Evolutionary conservation across 176 grass and related monocot genomes (phyloP).

Genomic region (Cymbopogon citratus): DNA sequence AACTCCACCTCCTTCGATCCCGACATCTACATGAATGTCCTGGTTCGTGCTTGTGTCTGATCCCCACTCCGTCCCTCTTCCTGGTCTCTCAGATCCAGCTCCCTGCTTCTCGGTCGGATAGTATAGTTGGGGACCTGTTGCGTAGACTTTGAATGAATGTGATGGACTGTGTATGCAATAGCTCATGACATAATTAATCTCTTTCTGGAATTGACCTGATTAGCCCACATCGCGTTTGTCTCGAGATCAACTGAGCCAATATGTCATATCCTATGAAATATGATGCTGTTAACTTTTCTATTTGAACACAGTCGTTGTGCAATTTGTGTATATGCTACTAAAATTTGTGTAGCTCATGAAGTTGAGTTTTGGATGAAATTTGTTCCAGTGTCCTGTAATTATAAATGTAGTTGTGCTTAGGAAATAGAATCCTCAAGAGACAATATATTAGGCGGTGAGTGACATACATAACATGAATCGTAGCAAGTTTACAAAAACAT

Average conservation of each 20-base stretch:
- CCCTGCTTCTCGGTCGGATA: neutral
- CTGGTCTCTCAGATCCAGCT: constrained; percentile 38
- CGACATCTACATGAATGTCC: constrained; percentile 81
- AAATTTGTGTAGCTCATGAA: neutral
- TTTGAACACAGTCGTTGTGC: neutral
- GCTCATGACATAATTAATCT: neutral
- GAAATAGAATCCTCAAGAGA: neutral
- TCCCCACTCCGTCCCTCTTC: neutral
- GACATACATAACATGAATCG: neutral
- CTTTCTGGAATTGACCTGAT: neutral
- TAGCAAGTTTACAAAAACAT: neutral
- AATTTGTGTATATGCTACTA: neutral
- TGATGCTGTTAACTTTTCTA: too few relatives aligned
- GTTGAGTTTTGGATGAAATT: neutral
- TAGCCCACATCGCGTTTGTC: neutral
- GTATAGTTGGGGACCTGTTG: neutral
- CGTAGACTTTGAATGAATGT: neutral
- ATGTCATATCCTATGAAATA: neutral
- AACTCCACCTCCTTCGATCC: constrained; percentile 85
- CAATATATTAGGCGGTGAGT: neutral
- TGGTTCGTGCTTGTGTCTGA: constrained; percentile 44
- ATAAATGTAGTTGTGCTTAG: neutral
- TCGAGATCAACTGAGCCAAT: constrained; percentile 1
- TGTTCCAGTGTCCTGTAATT: neutral
- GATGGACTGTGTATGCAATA: neutral